Evolutionary conservation across 495 filamentous ascomycete species (phyloP), one percentile per base, ranked within the genome.

Genomic region (Aspergillus sclerotiicarbonarius): DNA sequence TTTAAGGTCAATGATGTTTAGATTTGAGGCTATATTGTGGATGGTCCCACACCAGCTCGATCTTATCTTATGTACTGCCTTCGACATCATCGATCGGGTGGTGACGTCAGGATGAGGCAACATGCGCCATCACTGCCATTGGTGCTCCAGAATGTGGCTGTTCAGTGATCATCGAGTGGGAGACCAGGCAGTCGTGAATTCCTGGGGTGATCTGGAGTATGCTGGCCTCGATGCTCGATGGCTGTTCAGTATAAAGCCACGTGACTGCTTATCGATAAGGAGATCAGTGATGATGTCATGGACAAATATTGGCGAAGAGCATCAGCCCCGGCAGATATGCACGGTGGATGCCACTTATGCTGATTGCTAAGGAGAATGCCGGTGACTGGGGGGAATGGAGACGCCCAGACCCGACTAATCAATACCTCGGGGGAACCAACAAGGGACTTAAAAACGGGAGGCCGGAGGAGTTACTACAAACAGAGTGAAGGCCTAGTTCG

Each of bases 91-190:
- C 51, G 35, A 4, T 13, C 35, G 32, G 19, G 51, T 13, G 32
- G 35, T 53, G 51, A 53, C 51, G 51, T 53, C 51, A 53, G 35
- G 12, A 3, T 53, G 32, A 53, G 13, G 32, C 32, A 53, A 46
- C n/a, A 16, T 16, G 25, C 25, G 7, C 12, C 8, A 37, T 37
- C 33, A 37, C 33, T 37, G 33, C 33, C 33, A 15, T 37, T 37
- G 33, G 8, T 10, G 6, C 31, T 6, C 31, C 6, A 33, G n/a
- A n/a, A n/a, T n/a, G n/a, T n/a, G n/a, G n/a, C n/a, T n/a, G n/a
- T n/a, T n/a, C n/a, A n/a, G n/a, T n/a, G n/a, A n/a, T n/a, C n/a
- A n/a, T n/a, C n/a, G n/a, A n/a, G n/a, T 25, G 25, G 25, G 25
- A 25, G 2, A 25, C 25, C 25, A 25, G 25, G n/a, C n/a, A n/a